Conservation (phyloP, 2,329 filamentous ascomycete species). For the Fusarium robinianum region DNA sequence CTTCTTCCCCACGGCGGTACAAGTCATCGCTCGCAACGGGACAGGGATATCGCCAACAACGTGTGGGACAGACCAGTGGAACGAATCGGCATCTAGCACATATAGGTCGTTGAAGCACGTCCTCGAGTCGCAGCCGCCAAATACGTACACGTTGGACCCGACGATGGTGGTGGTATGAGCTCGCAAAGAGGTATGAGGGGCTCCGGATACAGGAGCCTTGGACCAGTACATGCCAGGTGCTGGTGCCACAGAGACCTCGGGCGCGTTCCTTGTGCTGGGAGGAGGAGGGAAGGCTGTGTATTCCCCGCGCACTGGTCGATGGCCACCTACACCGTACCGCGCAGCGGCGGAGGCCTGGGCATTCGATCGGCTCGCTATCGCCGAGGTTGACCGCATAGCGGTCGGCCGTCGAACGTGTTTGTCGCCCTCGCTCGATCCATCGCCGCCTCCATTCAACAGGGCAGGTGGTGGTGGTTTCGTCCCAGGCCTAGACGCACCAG, state of each 20-base stretch:
- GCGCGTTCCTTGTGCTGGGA: conserved; percentile 58
- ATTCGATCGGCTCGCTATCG: conserved; percentile 48
- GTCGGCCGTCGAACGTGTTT: conserved; percentile 44
- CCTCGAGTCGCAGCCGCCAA: conserved; percentile 69
- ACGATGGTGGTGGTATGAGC: conserved; percentile 70
- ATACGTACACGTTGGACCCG: conserved; percentile 69
- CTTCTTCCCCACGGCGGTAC: conserved; percentile 72
- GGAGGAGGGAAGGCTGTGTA: conserved; percentile 61
- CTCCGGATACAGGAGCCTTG: conserved; percentile 65
- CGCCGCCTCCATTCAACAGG: conserved; percentile 26
- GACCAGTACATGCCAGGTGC: conserved; percentile 77
- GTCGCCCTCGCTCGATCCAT: conserved; percentile 35
- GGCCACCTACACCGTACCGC: conserved; percentile 21
- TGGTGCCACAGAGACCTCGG: conserved; percentile 65
- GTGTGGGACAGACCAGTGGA: conserved; percentile 69
- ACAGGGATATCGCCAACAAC: conserved; percentile 68
- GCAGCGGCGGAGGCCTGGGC: conserved; percentile 26
- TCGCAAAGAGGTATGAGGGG: conserved; percentile 63
- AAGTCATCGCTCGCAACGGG: conserved; percentile 72
- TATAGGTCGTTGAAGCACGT: conserved; percentile 73
- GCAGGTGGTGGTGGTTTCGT: conserved; percentile 36
- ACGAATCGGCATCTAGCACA: conserved; percentile 70
- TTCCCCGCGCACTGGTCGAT: conserved; percentile 43
- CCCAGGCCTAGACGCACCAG: conserved; percentile 35
- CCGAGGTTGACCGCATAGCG: conserved; percentile 58